Evolutionary conservation across 1,139 yeast genomes (phyloP).

Genomic region (Candida gigantensis): DNA sequence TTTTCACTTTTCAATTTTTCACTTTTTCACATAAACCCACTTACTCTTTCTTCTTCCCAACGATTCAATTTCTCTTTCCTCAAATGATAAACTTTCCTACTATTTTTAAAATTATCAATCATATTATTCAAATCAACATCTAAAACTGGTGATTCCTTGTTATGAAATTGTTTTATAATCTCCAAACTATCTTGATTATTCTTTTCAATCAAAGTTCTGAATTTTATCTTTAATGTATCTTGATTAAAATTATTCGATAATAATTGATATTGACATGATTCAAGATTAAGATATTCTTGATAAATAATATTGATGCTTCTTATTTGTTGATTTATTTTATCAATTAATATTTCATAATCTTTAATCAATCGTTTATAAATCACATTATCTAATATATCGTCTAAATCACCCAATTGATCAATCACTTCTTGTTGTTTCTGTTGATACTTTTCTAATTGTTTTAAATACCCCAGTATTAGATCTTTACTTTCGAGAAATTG

Average conservation of each 20-base stretch:
- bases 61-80: constrained; percentile 60
- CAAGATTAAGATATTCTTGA: constrained; percentile 36
- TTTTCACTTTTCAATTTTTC: constrained; percentile 64
- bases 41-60: constrained; percentile 67
- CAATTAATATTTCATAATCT: constrained; percentile 27
- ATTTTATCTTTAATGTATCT: constrained; percentile 31
- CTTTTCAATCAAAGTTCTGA: constrained; percentile 25
- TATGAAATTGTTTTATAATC: constrained; percentile 15
- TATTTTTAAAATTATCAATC: constrained; percentile 44
- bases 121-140: constrained; percentile 30
- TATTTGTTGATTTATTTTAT: constrained; percentile 28
- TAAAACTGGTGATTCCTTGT: constrained; percentile 7
- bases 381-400: constrained; percentile 20
- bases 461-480: constrained; percentile 35
- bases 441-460: constrained; percentile 25
- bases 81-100: constrained; percentile 53
- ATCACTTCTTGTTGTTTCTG: constrained; percentile 20
- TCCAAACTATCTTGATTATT: constrained; percentile 26
- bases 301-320: constrained; percentile 27
- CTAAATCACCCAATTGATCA: constrained; percentile 22
- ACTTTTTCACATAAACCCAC: constrained; percentile 58
- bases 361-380: constrained; percentile 21
- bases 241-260: constrained; percentile 40
- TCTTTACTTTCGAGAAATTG: constrained; percentile 30
- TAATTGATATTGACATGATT: constrained; percentile 43